Evolutionary conservation across 768 basidiomycete genomes (phyloP), one percentile per base, ranked within the genome.

Genomic region (Russula compacta): DNA sequence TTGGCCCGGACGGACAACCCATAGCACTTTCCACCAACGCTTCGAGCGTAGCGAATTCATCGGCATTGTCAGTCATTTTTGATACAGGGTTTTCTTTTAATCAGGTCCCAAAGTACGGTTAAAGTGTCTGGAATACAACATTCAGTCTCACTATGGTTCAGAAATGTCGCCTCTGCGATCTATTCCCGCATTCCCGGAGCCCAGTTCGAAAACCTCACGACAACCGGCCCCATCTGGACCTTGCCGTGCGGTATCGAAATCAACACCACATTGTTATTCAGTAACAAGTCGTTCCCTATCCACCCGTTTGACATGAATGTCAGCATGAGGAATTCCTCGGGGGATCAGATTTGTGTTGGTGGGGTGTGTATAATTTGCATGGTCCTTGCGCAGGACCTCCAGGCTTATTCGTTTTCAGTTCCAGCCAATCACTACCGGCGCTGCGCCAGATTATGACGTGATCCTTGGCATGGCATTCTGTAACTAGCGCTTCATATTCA

Each of bases 391-490:
- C 53, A 17, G 60, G 9, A 6, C 59, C 33, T 53, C 32, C 59
- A 5, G 24, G 55, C 39, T 54, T 21, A 55, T 44, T 54, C 24
- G 59, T 21, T 21, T 29, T 29, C 60, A 87, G 86, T 89, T 88
- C 74, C 87, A 89, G 65, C 86, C 87, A 6, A 79, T 82, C 46
- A 78, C 80, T 8, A 81, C 78, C 50, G 74, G 79, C 52, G 69
- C 72, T 44, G 76, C 76, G 43, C 74, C 78, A 33, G 75, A 70
- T 33, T 88, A 77, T 63, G 86, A 88, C 67, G 78, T 85, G 69
- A 79, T 89, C 48, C 75, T 89, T 48, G 87, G 87, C 58, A 88
- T 88, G 84, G 78, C 81, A 9, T 88, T 87, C 73, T 71, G 85
- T 85, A 65, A 67, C 83, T 76, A 7, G 29, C 55, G 0, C 46